Conservation (phyloP, 805 yeast species). For the Wickerhamomyces subpelliculosus region DNA sequence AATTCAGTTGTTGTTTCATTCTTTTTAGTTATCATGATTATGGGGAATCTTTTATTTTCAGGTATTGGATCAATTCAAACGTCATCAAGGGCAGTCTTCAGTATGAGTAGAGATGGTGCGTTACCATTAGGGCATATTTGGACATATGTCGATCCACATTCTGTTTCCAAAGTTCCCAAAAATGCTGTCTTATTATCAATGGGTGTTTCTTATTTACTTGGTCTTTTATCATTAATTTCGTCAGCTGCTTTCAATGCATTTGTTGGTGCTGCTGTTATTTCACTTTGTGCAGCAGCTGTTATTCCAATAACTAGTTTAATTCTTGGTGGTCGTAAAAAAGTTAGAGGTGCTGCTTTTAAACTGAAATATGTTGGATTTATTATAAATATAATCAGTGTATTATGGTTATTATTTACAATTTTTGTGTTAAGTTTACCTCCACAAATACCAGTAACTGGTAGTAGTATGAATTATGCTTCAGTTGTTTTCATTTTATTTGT, state of each 20-base stretch:
- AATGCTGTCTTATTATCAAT: slow-evolving; percentile 63
- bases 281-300: slow-evolving; percentile 68
- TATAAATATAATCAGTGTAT: slow-evolving; percentile 48
- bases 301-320: slow-evolving; percentile 65
- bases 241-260: slow-evolving; percentile 76
- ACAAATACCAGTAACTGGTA: slow-evolving; percentile 41
- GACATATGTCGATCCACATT: slow-evolving; percentile 54
- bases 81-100: slow-evolving; percentile 74
- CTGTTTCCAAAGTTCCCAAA: slow-evolving; percentile 56
- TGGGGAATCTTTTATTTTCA: slow-evolving; percentile 68
- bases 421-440: slow-evolving; percentile 68
- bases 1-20: slow-evolving; percentile 63
- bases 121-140: slow-evolving; percentile 59
- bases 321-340: slow-evolving; percentile 50
- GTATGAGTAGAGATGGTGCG: slow-evolving; percentile 80
- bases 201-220: slow-evolving; percentile 51
- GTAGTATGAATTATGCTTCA: slow-evolving; percentile 47
- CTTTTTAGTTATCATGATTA: slow-evolving; percentile 55
- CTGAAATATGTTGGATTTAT: slow-evolving; percentile 57
- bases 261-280: slow-evolving; percentile 74
- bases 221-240: slow-evolving; percentile 61
- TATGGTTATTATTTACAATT: slow-evolving; percentile 54
- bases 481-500: slow-evolving; percentile 48
- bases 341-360: slow-evolving; percentile 64
- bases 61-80: slow-evolving; percentile 77